Base-by-base conservation (phyloP, 2,329 filamentous ascomycete species). In the Gaeumannomyces sp. region DNA sequence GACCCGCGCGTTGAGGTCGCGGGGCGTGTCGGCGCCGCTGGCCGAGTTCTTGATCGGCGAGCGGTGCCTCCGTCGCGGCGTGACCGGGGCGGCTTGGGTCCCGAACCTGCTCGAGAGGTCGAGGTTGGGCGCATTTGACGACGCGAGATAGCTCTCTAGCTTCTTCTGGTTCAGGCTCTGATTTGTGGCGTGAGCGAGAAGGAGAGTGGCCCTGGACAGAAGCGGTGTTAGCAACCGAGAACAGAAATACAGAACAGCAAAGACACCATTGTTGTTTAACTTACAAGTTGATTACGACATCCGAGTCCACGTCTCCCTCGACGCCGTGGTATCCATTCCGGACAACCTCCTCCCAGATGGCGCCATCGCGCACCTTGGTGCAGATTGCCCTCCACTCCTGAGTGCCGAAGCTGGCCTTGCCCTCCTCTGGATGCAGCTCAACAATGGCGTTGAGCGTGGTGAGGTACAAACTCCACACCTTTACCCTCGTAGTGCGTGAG, bases 381-480 rank as follows among this genome's bases (percentile, higher is more conserved):
- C 92, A 92, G 69, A 98, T 80, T 16, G 85, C 80, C 74, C 92
- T 89, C 91, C 93, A 99, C 74, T 92, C 89, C 72, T 91, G 87
- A 63, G 87, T 88, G 4, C 95, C 95, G 78, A 98, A 96, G 16
- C 89, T 85, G 63, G 89, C 86, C 79, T 95, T 97, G 62, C 94
- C 95, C 76, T 97, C 93, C 70, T 97, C 92, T 1, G 91, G 83
- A 65, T 93, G 92, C 73, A 98, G 82, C 72, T 98, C 94, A 50
- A 96, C 82, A 68, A 97, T 90, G 56, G 92, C 90, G 78, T 97
- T 97, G 68, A 98, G 82, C 62, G 97, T 89, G 25, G 93, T 97
- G 69, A 98, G 84, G 75, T 98, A 99, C 72, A 99, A 83, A 76
- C 93, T 97, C 95, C 95, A 99, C 68, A 98, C 90, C 77, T 98